Conservation (phyloP, 148 eudicot genomes). For the Nyssa sinensis region DNA sequence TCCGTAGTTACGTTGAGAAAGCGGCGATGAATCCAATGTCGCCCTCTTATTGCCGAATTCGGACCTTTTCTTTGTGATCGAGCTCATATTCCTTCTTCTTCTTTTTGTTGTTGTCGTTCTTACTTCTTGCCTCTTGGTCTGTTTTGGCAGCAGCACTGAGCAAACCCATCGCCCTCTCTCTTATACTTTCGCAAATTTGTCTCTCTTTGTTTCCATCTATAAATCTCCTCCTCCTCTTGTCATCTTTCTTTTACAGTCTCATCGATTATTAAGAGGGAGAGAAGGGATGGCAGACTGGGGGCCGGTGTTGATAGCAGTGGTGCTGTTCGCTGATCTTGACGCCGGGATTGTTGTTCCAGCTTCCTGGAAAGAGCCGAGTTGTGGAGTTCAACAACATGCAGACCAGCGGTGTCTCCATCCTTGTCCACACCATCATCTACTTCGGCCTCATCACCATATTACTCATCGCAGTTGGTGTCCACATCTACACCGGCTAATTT, state of each 20-base stretch:
- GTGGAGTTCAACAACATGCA: conserved; percentile 57
- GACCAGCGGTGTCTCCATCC: conserved; percentile 57
- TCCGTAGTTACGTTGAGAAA: not conserved
- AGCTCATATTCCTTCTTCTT: not conserved
- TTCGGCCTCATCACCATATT: conserved; percentile 54
- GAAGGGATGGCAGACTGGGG: conserved; percentile 51
- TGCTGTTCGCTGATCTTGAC: conserved; percentile 55
- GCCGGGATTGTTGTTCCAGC: conserved; percentile 59
- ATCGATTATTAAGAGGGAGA: not conserved
- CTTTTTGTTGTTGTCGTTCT: not conserved
- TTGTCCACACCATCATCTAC: conserved; percentile 56
- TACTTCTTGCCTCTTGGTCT: no score
- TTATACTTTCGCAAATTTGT: not conserved
- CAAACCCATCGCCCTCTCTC: not conserved
- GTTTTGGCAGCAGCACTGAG: not conserved
- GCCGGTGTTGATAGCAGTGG: conserved; percentile 54
- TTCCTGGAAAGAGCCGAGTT: conserved; percentile 44
- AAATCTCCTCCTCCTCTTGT: not conserved
- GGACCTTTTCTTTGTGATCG: not conserved
- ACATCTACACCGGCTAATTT: conserved; percentile 45
- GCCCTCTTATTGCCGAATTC: not conserved
- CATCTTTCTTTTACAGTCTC: not conserved
- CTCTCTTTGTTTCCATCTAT: not conserved
- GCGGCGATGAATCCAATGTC: not conserved
- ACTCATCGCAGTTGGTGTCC: conserved; percentile 59